Percentiles rank a stretch among this genome's conserved stretches.
Evolutionary conservation across 2,329 filamentous ascomycete genomes (phyloP).

Genomic region (Colletotrichum sansevieriae): DNA sequence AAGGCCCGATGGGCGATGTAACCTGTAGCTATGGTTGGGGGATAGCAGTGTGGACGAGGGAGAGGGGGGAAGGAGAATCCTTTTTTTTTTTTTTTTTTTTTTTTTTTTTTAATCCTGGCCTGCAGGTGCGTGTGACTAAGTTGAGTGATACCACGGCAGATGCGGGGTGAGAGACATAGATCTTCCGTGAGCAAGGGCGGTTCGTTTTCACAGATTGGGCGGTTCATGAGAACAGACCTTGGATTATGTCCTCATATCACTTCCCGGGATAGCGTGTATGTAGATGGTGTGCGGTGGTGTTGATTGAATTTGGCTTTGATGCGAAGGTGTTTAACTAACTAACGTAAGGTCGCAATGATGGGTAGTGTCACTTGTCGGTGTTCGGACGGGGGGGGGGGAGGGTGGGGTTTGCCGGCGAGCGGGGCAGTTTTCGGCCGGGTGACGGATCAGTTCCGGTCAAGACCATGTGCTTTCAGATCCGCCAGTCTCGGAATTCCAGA

Average conservation of each 20-base stretch:
- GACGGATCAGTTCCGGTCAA: background rate
- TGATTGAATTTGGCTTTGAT: constrained; percentile 2
- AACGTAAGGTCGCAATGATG: constrained; percentile 7
- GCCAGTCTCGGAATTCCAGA: too few species aligned
- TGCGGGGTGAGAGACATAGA: background rate
- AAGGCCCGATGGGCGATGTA: constrained; percentile 10
- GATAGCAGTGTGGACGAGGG: background rate
- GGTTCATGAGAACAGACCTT: too few species aligned
- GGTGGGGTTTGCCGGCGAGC: background rate
- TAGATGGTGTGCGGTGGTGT: background rate
- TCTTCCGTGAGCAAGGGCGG: background rate
- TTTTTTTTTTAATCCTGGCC: background rate
- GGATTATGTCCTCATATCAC: too few species aligned
- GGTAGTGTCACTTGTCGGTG: constrained; percentile 1
- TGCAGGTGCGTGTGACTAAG: background rate
- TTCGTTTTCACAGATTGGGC: too few species aligned
- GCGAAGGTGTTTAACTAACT: constrained; percentile 3
- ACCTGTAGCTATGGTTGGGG: constrained; percentile 3
- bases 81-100: background rate
- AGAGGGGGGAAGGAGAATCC: constrained; percentile 10
- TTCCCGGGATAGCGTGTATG: background rate
- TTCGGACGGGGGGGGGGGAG: background rate
- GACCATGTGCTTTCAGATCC: too few species aligned
- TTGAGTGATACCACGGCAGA: too few species aligned
- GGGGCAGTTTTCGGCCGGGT: background rate